phyloP scores from a whole-genome alignment of 129 eudicot genomes.

The Flaveria bidentis region DNA sequence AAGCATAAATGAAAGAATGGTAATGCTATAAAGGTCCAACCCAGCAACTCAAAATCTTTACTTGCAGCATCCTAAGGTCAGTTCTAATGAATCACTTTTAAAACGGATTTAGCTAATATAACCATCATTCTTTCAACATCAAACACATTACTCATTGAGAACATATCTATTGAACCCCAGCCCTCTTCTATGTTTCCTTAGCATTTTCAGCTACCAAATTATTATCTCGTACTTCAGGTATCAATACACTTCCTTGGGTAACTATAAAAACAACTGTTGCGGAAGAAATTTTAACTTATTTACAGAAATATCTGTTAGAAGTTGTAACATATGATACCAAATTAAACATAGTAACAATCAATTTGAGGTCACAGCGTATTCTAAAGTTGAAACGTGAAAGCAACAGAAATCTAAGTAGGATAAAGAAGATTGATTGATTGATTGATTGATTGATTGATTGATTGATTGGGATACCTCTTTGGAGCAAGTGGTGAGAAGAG shows the following conservation, averaged over 20 bases:
- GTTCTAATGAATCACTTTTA: too few species aligned
- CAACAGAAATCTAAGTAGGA: too few species aligned
- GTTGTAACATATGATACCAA: background rate
- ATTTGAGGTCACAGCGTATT: background rate
- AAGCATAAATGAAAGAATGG: background rate
- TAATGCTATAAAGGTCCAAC: background rate
- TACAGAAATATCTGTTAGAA: background rate
- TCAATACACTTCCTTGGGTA: background rate
- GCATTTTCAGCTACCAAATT: background rate
- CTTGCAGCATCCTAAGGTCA: background rate
- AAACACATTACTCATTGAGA: background rate
- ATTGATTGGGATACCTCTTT: conserved; percentile 41
- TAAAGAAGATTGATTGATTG: background rate
- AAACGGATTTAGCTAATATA: background rate
- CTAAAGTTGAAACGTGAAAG: background rate
- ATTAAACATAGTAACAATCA: conserved; percentile 8
- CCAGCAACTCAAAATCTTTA: background rate
- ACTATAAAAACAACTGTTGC: too few species aligned
- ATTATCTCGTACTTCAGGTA: background rate
- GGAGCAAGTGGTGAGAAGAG: conserved; percentile 58
- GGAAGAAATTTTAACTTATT: background rate
- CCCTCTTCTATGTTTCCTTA: background rate
- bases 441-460: background rate
- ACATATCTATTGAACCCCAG: background rate
- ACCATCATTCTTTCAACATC: background rate